Evolutionary conservation across 1,284 basidiomycete genomes (phyloP).

Genomic region (Stereum hirsutum): DNA sequence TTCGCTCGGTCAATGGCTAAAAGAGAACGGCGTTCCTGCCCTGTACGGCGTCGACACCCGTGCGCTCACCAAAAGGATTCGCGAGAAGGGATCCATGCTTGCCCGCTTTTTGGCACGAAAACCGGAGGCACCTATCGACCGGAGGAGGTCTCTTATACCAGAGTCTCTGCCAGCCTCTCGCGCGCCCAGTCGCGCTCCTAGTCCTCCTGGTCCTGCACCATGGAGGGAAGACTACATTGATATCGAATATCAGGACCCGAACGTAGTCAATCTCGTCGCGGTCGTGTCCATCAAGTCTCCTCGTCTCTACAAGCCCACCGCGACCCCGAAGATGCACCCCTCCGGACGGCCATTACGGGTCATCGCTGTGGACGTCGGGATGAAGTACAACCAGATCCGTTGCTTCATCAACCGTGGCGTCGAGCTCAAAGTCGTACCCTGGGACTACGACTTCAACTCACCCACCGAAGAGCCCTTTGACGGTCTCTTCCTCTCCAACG

Average conservation of each 20-base stretch:
- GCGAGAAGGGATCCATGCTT: conserved; percentile 91
- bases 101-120: conserved; percentile 71
- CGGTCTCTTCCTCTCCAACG: conserved; percentile 96
- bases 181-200: conserved; percentile 37
- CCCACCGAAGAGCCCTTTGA: conserved; percentile 77
- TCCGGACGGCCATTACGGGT: conserved; percentile 76
- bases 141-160: conserved; percentile 21
- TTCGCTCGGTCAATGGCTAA: conserved; percentile 88
- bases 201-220: conserved; percentile 36
- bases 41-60: conserved; percentile 97
- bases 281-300: conserved; percentile 74
- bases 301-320: conserved; percentile 60
- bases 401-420: conserved; percentile 93
- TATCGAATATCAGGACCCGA: conserved; percentile 84
- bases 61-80: conserved; percentile 92
- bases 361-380: conserved; percentile 92
- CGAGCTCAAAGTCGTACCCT: conserved; percentile 96
- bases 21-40: conserved; percentile 92
- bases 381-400: conserved; percentile 99
- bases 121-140: conserved; percentile 28
- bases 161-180: conserved; percentile 34
- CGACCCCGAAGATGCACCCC: conserved; percentile 58
- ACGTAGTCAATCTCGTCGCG: conserved; percentile 86
- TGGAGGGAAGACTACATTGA: conserved; percentile 84
- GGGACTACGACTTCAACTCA: conserved; percentile 90